Evolutionary conservation across 176 grass and related monocot genomes (phyloP).

Genomic region (Secale cereale): DNA sequence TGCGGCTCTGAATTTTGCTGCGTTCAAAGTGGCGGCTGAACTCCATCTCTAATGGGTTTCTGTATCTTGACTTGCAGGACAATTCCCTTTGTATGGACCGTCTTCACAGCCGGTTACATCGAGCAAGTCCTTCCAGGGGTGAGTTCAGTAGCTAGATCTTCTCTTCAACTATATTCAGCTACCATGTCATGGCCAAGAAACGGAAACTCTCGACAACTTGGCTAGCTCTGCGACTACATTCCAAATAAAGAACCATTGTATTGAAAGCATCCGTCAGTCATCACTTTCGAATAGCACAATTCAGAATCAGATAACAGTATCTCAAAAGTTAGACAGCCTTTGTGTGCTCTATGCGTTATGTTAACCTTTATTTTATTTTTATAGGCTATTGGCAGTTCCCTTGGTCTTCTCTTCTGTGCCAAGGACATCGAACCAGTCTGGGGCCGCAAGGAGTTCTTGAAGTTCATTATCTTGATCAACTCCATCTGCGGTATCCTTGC

Average conservation of each 20-base stretch:
- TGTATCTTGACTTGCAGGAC: constrained; percentile 44
- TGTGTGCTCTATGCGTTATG: neutral
- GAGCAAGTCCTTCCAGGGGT: constrained; percentile 98
- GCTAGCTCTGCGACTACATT: neutral
- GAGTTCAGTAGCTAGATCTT: neutral
- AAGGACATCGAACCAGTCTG: constrained; percentile 90
- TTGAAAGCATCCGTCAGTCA: neutral
- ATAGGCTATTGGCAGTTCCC: constrained; percentile 79
- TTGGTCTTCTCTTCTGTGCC: constrained; percentile 92
- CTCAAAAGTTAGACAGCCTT: neutral
- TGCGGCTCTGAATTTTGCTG: neutral
- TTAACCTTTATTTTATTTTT: neutral
- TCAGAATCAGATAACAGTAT: neutral
- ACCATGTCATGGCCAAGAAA: neutral
- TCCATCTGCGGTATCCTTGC: constrained; percentile 74
- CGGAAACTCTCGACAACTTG: neutral
- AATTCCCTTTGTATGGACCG: constrained; percentile 94
- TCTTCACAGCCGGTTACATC: constrained; percentile 93
- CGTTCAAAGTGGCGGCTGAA: neutral
- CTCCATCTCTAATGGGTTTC: neutral
- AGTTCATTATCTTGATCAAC: constrained; percentile 91
- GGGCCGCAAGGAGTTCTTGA: constrained; percentile 96
- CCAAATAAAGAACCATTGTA: neutral
- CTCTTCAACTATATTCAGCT: neutral
- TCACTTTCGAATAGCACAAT: neutral